Base-by-base conservation (phyloP, 495 filamentous ascomycete species). In the Cercophora sp. region DNA sequence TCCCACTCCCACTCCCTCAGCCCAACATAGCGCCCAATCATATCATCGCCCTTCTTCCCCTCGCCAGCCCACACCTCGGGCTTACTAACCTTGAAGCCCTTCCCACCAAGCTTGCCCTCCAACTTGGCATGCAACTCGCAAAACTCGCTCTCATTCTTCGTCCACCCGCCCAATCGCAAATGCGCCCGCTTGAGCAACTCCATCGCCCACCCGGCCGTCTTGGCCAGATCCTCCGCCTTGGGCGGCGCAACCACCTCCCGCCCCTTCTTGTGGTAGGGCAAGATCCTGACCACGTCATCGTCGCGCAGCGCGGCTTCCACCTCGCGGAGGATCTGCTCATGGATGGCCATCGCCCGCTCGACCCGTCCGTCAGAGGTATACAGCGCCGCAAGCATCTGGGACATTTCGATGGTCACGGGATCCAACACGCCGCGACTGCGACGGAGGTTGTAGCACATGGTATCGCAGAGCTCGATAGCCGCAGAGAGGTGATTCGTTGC, bases 391-490 rank as follows among this genome's bases (percentile, higher is more conserved):
- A 85, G 74, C 34, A 84, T 72, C 52, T 77, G 70, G 24, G 70
- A 74, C 73, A 83, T 79, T 8, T 78, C 71, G 19, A 85, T 64
- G 0, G 81, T 76, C 16, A 79, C 72, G 4, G 63, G 64, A 56
- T 85, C 78, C 4, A 78, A 70, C 20, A 73, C 72, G 15, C 80
- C 80, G 58, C 76, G 80, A 5, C 77, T 75, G 35, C 80, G 77
- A 5, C 79, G 79, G 43, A 85, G 68, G 49, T 85, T 85, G 67
- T 85, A 84, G 63, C 77, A 80, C 55, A 85, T 80, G 57, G 76
- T 77, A 43, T 81, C 77, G 60, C 76, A 77, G 0, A 85, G 70
- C 16, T 75, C 72, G 51, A 80, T 78, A 18, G 81, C 78, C 3
- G 66, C 66, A 9, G 63, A 52, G 23, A 53, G 34, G 50, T 68